Evolutionary conservation across 345 rosid species (phyloP).

Genomic region (Conringia planisiliqua): DNA sequence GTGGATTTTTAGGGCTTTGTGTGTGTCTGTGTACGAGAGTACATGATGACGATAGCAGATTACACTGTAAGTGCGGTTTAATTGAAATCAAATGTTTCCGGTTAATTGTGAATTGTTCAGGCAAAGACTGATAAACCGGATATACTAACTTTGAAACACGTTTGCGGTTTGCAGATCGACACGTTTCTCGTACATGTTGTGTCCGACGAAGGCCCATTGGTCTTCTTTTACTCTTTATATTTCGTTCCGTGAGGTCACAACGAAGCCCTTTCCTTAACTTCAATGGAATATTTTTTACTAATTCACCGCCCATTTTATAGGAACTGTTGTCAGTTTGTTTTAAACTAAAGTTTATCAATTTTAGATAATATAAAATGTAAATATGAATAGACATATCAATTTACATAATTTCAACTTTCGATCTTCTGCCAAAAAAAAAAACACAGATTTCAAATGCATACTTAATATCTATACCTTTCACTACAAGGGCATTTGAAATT

Average conservation of each 20-base stretch:
- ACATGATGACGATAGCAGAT: conserved; percentile 2
- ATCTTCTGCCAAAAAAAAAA: neutral
- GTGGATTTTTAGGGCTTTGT: conserved; percentile 29
- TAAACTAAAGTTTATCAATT: no score
- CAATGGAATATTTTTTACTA: neutral
- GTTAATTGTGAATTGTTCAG: neutral
- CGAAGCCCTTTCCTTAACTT: neutral
- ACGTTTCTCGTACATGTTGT: neutral
- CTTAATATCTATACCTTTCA: neutral
- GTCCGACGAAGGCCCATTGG: neutral
- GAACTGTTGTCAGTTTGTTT: neutral
- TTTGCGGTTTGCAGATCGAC: neutral
- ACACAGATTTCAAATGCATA: neutral
- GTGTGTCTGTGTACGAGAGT: neutral
- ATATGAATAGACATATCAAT: neutral
- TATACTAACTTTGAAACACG: neutral
- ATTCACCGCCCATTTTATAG: neutral
- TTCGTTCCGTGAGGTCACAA: neutral
- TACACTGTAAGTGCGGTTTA: conserved; percentile 3
- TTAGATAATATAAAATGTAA: neutral
- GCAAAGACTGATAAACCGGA: neutral
- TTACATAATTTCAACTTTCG: neutral
- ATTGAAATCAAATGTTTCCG: conserved; percentile 7
- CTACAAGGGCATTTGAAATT: neutral
- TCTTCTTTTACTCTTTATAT: neutral